Conservation (phyloP, 805 yeast genomes). For the Teunomyces barrocoloradensis region DNA sequence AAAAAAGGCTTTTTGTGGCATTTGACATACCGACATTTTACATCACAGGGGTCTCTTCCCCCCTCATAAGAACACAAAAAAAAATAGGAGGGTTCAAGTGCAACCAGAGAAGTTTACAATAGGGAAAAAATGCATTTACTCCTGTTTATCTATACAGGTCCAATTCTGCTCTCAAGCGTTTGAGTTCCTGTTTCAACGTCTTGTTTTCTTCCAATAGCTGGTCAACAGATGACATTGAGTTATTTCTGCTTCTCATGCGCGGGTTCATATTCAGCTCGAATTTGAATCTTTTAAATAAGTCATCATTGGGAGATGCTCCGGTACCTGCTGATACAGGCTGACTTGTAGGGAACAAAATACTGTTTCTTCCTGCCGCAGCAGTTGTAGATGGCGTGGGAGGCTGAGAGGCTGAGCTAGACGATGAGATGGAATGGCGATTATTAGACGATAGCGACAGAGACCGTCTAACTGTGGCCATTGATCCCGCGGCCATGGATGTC, state of each 20-base stretch:
- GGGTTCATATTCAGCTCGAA: slow-evolving; percentile 8
- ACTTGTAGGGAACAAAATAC: slow-evolving; percentile 10
- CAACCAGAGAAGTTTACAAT: neutral
- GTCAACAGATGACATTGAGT: slow-evolving; percentile 8
- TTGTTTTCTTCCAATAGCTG: slow-evolving; percentile 12
- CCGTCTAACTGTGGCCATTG: slow-evolving; percentile 7
- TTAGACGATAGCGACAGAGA: slow-evolving; percentile 14
- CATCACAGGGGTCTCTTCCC: neutral
- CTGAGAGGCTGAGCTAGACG: slow-evolving; percentile 7
- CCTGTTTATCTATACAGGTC: neutral
- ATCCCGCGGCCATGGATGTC: slow-evolving; percentile 4
- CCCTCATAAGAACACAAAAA: no score
- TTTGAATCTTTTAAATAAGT: slow-evolving; percentile 7
- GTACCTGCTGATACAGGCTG: slow-evolving; percentile 3
- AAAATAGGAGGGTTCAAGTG: neutral
- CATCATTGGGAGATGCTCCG: slow-evolving; percentile 5
- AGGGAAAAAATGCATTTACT: neutral
- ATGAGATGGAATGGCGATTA: slow-evolving; percentile 11
- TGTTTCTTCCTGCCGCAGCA: slow-evolving; percentile 11
- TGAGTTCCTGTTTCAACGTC: slow-evolving; percentile 10
- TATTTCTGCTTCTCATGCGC: slow-evolving; percentile 9
- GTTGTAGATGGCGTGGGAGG: slow-evolving; percentile 3
- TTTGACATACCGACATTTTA: neutral
- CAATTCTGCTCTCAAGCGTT: slow-evolving; percentile 10
- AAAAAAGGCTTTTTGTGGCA: neutral